Conservation (phyloP, 2,329 filamentous ascomycete species). For the Claviceps paspali region DNA sequence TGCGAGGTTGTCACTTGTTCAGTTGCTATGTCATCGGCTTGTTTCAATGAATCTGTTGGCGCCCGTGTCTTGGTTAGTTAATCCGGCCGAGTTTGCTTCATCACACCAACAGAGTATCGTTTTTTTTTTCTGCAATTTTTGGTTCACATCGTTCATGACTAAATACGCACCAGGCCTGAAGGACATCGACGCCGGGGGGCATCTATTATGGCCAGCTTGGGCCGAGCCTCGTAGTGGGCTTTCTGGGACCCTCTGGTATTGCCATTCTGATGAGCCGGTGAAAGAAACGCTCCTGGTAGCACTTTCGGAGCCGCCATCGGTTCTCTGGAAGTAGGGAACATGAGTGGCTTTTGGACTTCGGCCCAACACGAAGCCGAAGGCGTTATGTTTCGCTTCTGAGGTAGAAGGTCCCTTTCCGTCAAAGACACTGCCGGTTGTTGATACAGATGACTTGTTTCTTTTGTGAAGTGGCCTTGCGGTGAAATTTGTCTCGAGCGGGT, state of each 20-base stretch:
- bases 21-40: constrained; percentile 35
- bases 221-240: constrained; percentile 29
- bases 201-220: constrained; percentile 30
- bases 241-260: constrained; percentile 33
- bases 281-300: constrained; percentile 40
- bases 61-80: constrained; percentile 41
- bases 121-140: constrained; percentile 11
- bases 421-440: constrained; percentile 26
- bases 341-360: constrained; percentile 35
- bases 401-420: constrained; percentile 46
- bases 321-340: constrained; percentile 70
- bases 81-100: constrained; percentile 22
- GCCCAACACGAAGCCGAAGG: constrained; percentile 26
- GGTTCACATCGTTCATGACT: constrained; percentile 32
- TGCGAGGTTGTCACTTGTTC: neutral
- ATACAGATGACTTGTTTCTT: constrained; percentile 49
- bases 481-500: constrained; percentile 74
- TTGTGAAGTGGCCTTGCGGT: constrained; percentile 61
- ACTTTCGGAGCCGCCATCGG: constrained; percentile 41
- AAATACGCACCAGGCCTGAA: constrained; percentile 30
- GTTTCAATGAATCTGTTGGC: constrained; percentile 36
- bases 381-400: constrained; percentile 21
- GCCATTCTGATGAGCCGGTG: constrained; percentile 36
- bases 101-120: constrained; percentile 10
- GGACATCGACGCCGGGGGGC: constrained; percentile 25